Percentiles rank a stretch among this genome's conserved stretches.
phyloP scores from a whole-genome alignment of 306 rosid species.

The Rubus parviflorus region DNA sequence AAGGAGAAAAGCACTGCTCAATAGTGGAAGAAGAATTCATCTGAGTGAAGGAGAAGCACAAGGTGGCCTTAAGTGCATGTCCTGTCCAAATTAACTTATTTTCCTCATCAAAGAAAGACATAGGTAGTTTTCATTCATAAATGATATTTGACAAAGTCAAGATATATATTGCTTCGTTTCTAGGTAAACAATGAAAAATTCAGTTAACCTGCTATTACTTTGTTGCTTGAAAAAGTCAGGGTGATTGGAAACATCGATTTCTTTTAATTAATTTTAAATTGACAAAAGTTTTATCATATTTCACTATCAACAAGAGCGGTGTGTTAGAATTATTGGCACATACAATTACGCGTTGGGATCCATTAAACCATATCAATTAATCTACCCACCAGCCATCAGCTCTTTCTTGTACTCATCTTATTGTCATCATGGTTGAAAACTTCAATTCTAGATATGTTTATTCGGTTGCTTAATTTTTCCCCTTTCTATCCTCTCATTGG shows the following conservation, averaged over 20 bases:
- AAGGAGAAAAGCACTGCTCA: too few relatives aligned
- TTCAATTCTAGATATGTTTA: background rate
- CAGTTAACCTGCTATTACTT: background rate
- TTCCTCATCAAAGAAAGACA: background rate
- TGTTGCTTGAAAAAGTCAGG: background rate
- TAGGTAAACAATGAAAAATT: background rate
- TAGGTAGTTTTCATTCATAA: background rate
- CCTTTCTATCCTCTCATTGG: background rate
- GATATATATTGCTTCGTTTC: background rate
- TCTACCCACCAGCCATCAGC: background rate
- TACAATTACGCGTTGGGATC: too few relatives aligned
- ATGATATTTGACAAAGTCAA: background rate
- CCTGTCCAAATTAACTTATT: background rate
- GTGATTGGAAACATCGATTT: slow-evolving; percentile 5
- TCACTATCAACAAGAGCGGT: background rate
- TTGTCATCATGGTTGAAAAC: background rate
- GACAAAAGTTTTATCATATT: background rate
- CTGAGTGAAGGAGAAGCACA: background rate
- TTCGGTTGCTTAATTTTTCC: background rate
- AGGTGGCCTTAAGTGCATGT: background rate
- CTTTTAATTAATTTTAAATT: background rate
- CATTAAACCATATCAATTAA: too few relatives aligned
- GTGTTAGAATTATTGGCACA: background rate
- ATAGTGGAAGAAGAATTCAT: background rate
- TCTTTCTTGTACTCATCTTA: slow-evolving; percentile 2